Evolutionary conservation across 2,329 filamentous ascomycete genomes (phyloP).

Genomic region (Aaosphaeria arxii): DNA sequence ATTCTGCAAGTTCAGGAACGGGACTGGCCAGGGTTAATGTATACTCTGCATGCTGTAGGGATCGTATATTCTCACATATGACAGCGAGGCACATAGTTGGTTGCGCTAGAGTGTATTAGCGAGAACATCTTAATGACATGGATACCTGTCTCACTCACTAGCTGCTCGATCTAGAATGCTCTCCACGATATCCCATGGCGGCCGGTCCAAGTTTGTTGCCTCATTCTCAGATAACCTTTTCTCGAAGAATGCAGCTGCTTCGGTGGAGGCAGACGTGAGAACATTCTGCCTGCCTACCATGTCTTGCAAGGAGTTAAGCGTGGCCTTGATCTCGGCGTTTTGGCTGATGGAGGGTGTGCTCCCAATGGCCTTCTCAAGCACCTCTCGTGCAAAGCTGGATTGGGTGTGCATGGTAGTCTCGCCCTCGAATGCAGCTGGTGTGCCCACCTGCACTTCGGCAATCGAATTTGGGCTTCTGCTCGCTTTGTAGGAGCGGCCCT

Average conservation of each 20-base stretch:
- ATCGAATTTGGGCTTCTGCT: conserved; percentile 9
- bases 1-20: conserved; percentile 26
- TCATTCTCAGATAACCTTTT: conserved; percentile 21
- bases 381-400: conserved; percentile 46
- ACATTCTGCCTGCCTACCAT: conserved; percentile 28
- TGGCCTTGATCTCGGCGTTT: conserved; percentile 31
- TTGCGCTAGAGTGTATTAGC: conserved; percentile 14
- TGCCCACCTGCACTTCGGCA: conserved; percentile 21
- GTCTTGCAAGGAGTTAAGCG: conserved; percentile 29
- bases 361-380: conserved; percentile 41
- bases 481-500: conserved; percentile 19
- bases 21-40: conserved; percentile 6
- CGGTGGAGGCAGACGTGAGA: conserved; percentile 9
- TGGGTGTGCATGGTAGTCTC: conserved; percentile 50
- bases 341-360: conserved; percentile 31
- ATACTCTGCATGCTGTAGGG: too few relatives aligned
- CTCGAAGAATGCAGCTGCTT: conserved; percentile 16
- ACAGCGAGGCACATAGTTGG: conserved; percentile 32
- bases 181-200: conserved; percentile 27
- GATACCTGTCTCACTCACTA: conserved; percentile 15
- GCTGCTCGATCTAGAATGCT: conserved; percentile 22
- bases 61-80: conserved; percentile 6
- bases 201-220: conserved; percentile 23
- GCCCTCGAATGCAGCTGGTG: conserved; percentile 44
- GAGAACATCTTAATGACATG: neutral